phyloP scores from a whole-genome alignment of 768 basidiomycete species.

The Auriscalpium orientale region DNA sequence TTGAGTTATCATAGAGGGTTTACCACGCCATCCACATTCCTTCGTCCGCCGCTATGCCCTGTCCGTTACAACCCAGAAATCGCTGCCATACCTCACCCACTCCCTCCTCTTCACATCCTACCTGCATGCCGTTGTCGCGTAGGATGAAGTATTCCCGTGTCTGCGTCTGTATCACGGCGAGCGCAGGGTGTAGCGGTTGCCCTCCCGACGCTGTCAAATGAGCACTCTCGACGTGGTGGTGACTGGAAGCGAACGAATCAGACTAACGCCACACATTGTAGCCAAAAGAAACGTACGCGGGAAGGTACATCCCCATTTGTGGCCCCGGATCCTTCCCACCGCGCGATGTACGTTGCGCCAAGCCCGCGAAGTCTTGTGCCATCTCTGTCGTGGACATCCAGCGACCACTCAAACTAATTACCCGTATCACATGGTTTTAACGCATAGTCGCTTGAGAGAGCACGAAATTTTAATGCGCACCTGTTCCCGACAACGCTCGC shows the following conservation, averaged over 20 bases:
- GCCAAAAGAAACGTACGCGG: constrained; percentile 39
- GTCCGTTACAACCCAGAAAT: constrained; percentile 42
- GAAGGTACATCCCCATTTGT: constrained; percentile 52
- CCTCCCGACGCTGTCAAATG: constrained; percentile 46
- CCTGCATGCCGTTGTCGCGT: constrained; percentile 69
- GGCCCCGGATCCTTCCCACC: constrained; percentile 14
- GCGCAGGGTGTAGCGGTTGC: constrained; percentile 44
- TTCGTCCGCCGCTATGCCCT: constrained; percentile 1
- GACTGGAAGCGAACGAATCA: constrained; percentile 31
- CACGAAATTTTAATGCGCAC: constrained; percentile 28
- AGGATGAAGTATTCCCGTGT: constrained; percentile 61
- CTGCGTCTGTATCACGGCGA: constrained; percentile 68
- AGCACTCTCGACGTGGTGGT: constrained; percentile 71
- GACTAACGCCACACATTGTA: not conserved
- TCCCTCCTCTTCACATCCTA: constrained; percentile 72
- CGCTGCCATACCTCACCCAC: constrained; percentile 55
- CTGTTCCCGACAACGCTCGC: constrained; percentile 71
- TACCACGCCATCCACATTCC: not conserved
- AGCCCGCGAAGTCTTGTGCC: constrained; percentile 62
- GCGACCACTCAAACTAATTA: constrained; percentile 52
- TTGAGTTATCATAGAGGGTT: too few species aligned
- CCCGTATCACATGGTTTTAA: not conserved
- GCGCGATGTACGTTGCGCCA: constrained; percentile 13
- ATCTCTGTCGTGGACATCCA: constrained; percentile 66
- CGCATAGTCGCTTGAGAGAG: not conserved